Conservation (phyloP, 225 moss, liverwort and hornwort genomes). For the Antitrichia curtipendula region DNA sequence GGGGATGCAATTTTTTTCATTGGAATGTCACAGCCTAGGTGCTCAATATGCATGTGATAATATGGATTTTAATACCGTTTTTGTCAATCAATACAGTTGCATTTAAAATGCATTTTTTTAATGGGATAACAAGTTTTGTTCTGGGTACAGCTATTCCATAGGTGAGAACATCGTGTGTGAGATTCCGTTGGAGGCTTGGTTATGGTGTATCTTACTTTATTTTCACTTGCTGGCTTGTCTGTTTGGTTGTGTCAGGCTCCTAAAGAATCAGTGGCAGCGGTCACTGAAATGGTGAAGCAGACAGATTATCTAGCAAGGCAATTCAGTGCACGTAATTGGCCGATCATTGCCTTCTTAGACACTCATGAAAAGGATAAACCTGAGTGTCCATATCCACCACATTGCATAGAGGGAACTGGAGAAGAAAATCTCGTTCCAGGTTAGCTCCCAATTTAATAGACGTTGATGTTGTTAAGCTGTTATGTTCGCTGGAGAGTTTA, state of each 20-base stretch:
- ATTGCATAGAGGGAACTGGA: slow-evolving; percentile 60
- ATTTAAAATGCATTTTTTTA: background rate
- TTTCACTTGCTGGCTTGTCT: background rate
- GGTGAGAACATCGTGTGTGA: too few relatives aligned
- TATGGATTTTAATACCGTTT: background rate
- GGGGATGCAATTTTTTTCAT: background rate
- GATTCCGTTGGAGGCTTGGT: background rate
- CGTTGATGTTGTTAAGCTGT: background rate
- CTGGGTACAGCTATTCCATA: background rate
- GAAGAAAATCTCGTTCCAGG: slow-evolving; percentile 75
- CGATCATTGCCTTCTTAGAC: slow-evolving; percentile 61
- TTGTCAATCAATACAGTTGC: background rate
- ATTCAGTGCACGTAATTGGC: slow-evolving; percentile 49
- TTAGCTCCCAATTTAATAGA: background rate
- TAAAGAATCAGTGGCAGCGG: background rate
- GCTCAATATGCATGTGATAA: background rate
- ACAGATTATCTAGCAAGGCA: slow-evolving; percentile 34
- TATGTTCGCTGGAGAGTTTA: background rate
- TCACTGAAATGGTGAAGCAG: slow-evolving; percentile 50
- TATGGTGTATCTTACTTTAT: background rate
- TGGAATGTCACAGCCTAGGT: background rate
- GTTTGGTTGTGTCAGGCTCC: slow-evolving; percentile 34
- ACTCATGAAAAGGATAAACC: slow-evolving; percentile 47
- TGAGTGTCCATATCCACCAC: slow-evolving; percentile 54
- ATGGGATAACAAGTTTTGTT: background rate